Conservation (phyloP, 1,284 basidiomycete species). For the Rhodotorula mucilaginosa region DNA sequence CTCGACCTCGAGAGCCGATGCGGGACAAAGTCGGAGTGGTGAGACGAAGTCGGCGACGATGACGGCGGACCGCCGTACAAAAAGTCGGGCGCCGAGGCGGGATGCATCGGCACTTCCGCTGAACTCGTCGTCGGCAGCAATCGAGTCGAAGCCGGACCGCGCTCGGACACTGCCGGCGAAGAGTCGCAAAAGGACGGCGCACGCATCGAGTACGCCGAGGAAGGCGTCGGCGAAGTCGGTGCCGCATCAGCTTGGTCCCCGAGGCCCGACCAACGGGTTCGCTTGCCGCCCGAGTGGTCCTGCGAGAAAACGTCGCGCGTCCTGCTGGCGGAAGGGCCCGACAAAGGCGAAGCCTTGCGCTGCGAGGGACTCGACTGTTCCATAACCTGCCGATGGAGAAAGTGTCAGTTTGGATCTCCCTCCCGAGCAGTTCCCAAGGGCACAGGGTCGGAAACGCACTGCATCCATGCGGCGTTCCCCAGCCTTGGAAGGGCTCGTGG, state of each 20-base stretch:
- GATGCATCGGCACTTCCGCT: slow-evolving; percentile 13
- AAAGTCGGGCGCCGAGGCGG: slow-evolving; percentile 37
- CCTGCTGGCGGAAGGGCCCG: slow-evolving; percentile 9
- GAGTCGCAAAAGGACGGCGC: slow-evolving; percentile 42
- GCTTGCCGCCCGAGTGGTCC: slow-evolving; percentile 14
- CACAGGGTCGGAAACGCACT: slow-evolving; percentile 3
- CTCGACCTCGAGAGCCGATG: slow-evolving; percentile 26
- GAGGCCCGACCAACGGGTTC: slow-evolving; percentile 24
- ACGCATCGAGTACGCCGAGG: slow-evolving; percentile 22
- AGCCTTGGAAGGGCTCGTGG: slow-evolving; percentile 20
- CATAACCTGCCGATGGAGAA: slow-evolving; percentile 1
- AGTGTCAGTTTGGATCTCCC: background rate
- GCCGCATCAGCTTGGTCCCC: background rate
- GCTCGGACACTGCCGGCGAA: slow-evolving; percentile 31
- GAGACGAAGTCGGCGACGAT: slow-evolving; percentile 30
- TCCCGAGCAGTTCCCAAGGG: no score
- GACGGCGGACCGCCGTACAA: slow-evolving; percentile 30
- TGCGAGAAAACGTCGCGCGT: slow-evolving; percentile 29
- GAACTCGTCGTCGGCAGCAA: background rate
- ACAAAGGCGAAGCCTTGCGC: slow-evolving; percentile 16
- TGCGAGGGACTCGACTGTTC: slow-evolving; percentile 30
- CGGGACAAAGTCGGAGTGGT: slow-evolving; percentile 30
- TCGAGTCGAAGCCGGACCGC: slow-evolving; percentile 10
- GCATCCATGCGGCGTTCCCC: slow-evolving; percentile 13
- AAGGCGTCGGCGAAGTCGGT: slow-evolving; percentile 32